Conservation (phyloP, 495 filamentous ascomycete genomes). For the Pseudomonodictys pantanalensis region DNA sequence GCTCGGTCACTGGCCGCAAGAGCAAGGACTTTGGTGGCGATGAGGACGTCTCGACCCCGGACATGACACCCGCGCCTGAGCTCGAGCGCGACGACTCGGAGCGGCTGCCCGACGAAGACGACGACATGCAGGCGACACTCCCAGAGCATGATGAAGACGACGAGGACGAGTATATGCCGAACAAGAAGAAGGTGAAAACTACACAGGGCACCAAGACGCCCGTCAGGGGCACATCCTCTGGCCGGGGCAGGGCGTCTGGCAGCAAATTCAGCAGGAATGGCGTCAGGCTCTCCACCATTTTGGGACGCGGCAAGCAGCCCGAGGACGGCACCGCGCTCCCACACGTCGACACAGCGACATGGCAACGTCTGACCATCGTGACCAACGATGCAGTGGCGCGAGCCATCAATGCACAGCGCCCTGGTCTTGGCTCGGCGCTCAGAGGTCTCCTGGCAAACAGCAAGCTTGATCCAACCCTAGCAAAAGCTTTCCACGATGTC, state of each 20-base stretch:
- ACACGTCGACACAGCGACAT: no score
- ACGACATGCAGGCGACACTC: slow-evolving; percentile 8
- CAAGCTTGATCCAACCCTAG: no score
- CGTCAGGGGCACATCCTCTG: slow-evolving; percentile 19
- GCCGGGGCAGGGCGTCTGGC: slow-evolving; percentile 3
- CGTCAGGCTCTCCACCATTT: no score
- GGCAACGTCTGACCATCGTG: no score
- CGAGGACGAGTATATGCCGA: slow-evolving; percentile 41
- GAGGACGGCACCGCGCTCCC: no score
- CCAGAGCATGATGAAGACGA: slow-evolving; percentile 36
- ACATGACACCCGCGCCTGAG: slow-evolving; percentile 33
- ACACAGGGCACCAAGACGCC: slow-evolving; percentile 16
- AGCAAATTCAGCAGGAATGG: slow-evolving; percentile 23
- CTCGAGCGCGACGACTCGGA: slow-evolving; percentile 25
- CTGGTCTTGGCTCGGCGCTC: no score
- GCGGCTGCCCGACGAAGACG: slow-evolving; percentile 24
- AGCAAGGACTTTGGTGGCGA: slow-evolving; percentile 15
- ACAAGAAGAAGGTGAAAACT: slow-evolving; percentile 18
- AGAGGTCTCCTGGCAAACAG: no score
- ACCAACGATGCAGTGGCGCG: no score
- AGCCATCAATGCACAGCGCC: no score
- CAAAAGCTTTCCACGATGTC: no score
- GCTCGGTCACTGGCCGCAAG: slow-evolving; percentile 5
- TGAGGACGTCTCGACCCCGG: slow-evolving; percentile 32
- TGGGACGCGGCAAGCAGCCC: no score